Evolutionary conservation across 345 rosid species (phyloP), one percentile per base, ranked within the genome.

Genomic region (Eucalyptus curtisii): DNA sequence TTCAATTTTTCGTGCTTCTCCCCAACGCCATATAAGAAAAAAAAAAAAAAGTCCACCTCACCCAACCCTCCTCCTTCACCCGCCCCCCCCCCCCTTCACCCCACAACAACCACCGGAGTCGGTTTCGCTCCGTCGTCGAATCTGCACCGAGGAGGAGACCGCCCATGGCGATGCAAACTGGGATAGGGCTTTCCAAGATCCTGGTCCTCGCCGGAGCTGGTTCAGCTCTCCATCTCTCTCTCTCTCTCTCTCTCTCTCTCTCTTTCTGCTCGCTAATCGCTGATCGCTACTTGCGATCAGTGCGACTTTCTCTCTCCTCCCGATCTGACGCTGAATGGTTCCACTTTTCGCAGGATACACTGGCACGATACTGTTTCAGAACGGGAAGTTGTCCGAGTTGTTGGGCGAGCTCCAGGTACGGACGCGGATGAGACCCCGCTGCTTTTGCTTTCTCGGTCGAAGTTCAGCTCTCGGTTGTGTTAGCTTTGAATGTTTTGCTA

Each of bases 171-270:
- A 87, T 96, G 97, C 99, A 96, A 91, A 57, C 95, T 13, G 98
- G 99, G 84, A 88, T 97, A 30, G 93, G 99, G 59, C 87, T 96
- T 42, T 93, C 97, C 20, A 95, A 87, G 95, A 94, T 97, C 91
- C 71, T 97, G 86, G 8, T 97, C 91, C 88, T 97, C 71, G 98
- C 92, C 89, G 99, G 99, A 91, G 98, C 98, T 89, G 99, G 99
- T 93, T 90, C 53, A 13, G 22, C 55, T 76, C 82, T 40, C 37
- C 24, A 64, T 12, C 53, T 85, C 33, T 76, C 9, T 44, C 20
- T 44, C 53, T 45, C 33, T 82, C 86, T 14, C 59, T 61, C 9
- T n/a, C n/a, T n/a, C n/a, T n/a, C n/a, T n/a, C n/a, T n/a, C n/a
- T n/a, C n/a, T 49, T 47, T 81, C 45, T 27, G 13, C 55, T 40